These are phyloP conservation scores for Solanum chmielewskii DNA, from an alignment of 257 asterid species.

Conservation along the genomic window DNA sequence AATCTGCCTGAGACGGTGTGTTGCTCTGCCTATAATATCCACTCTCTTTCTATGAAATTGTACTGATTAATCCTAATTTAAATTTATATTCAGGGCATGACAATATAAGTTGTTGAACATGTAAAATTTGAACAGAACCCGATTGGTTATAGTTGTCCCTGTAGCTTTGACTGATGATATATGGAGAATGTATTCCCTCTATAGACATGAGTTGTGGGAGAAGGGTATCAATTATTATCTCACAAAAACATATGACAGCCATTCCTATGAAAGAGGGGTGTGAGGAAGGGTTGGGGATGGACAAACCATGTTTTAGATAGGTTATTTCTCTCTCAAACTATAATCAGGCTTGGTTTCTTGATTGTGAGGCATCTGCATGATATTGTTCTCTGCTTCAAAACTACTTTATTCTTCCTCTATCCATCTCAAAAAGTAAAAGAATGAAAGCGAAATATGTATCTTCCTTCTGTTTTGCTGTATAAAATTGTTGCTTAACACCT, in stretches of 20 bases:
- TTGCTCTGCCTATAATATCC: slow-evolving; percentile 17
- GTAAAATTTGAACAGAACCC: not conserved
- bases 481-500: not conserved
- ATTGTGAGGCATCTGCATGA: not conserved
- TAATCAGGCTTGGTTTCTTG: not conserved
- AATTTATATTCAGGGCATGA: not conserved
- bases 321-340: not conserved
- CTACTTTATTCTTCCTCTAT: not conserved
- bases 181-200: not conserved
- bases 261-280: not conserved
- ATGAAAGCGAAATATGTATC: not conserved
- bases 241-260: not conserved
- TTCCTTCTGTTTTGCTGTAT: not conserved
- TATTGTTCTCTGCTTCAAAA: not conserved
- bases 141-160: not conserved
- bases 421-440: not conserved
- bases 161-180: not conserved
- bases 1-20: slow-evolving; percentile 98
- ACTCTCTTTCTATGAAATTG: not conserved
- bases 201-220: not conserved
- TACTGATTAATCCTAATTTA: not conserved
- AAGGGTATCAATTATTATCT: not conserved
- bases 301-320: not conserved
- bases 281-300: not conserved
- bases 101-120: not conserved